These are phyloP conservation scores for Russula ochroleuca DNA, from an alignment of 768 basidiomycete species.

Conservation along the genomic window DNA sequence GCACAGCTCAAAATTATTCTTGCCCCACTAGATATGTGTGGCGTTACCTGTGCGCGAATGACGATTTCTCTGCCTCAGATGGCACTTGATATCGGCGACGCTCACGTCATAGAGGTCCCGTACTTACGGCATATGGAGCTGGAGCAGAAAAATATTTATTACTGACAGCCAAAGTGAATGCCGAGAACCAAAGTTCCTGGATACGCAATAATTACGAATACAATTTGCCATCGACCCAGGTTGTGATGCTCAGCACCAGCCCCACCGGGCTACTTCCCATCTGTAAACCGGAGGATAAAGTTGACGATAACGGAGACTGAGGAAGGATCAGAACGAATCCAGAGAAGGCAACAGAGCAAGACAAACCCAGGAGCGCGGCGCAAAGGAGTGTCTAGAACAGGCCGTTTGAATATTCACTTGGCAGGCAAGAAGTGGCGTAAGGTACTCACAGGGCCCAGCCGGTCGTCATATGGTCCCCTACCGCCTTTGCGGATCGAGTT, in stretches of 20 bases:
- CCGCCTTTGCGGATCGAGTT: constrained; percentile 87
- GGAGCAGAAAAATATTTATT: not conserved
- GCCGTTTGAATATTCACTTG: constrained; percentile 18
- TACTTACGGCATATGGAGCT: not conserved
- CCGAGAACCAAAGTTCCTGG: not conserved
- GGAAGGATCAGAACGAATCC: constrained; percentile 17
- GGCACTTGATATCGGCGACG: not conserved
- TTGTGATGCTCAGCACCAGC: not conserved
- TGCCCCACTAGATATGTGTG: not conserved
- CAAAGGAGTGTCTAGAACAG: constrained; percentile 70
- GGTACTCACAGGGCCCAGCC: constrained; percentile 82
- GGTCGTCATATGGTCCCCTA: constrained; percentile 93
- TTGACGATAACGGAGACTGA: constrained; percentile 81
- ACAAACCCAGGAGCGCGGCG: constrained; percentile 69
- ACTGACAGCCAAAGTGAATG: not conserved
- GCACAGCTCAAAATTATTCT: not conserved
- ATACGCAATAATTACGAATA: constrained; percentile 15
- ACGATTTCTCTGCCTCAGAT: not conserved
- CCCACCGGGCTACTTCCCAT: constrained; percentile 28
- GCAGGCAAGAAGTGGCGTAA: not conserved
- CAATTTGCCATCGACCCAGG: constrained; percentile 1
- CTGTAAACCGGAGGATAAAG: constrained; percentile 76
- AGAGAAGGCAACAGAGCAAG: constrained; percentile 1
- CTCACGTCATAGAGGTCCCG: not conserved
- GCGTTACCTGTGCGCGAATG: not conserved